These are phyloP conservation scores for Pseudogymnoascus sp. DNA, from an alignment of 2,329 filamentous ascomycete genomes.

Conservation along the genomic window DNA sequence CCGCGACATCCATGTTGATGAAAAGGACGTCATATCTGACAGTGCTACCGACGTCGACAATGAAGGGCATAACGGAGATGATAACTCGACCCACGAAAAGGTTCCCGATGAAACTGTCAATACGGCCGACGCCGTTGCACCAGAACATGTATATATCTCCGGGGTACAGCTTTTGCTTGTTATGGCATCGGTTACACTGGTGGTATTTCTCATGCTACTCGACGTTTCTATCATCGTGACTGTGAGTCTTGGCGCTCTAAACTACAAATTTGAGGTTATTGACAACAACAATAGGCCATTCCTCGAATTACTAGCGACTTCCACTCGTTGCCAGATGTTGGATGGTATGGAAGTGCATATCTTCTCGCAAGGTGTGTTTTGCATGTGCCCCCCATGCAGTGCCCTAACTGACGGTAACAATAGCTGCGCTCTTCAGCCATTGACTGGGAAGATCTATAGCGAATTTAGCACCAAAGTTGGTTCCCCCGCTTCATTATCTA, in stretches of 20 bases:
- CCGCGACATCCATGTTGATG: neutral
- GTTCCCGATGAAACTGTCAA: conserved; percentile 8
- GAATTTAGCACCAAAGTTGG: conserved; percentile 30
- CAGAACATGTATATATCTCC: conserved; percentile 20
- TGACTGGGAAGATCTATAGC: conserved; percentile 43
- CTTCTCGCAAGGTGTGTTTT: conserved; percentile 26
- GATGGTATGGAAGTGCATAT: conserved; percentile 32
- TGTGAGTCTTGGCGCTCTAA: conserved; percentile 41
- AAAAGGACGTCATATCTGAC: neutral
- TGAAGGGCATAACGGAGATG: neutral
- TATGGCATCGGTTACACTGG: conserved; percentile 17
- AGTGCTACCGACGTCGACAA: conserved; percentile 2
- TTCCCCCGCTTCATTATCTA: neutral
- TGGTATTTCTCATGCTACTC: conserved; percentile 22
- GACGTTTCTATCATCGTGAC: conserved; percentile 20
- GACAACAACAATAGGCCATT: conserved; percentile 28
- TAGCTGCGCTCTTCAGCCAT: conserved; percentile 41
- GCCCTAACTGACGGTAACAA: conserved; percentile 13
- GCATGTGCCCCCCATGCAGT: neutral
- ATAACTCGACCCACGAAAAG: neutral
- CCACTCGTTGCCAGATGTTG: conserved; percentile 28
- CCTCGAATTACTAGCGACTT: conserved; percentile 33
- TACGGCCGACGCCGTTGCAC: conserved; percentile 10
- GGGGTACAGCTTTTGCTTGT: conserved; percentile 18
- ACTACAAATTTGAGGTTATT: conserved; percentile 21